Evolutionary conservation across 805 yeast species (phyloP).

Genomic region (Priceomyces carsonii): DNA sequence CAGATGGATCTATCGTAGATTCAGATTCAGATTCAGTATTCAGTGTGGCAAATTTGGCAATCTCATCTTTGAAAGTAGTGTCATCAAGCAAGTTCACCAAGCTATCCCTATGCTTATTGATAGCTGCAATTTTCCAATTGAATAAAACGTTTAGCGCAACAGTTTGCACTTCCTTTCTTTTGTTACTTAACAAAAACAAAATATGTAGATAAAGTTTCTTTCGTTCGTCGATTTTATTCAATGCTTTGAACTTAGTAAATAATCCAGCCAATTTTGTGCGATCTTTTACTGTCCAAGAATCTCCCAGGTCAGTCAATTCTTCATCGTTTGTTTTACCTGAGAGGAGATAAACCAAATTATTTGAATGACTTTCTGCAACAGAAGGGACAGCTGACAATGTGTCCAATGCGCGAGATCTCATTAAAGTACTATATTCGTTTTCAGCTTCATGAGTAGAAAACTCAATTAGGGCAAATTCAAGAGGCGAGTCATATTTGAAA

Average conservation of each 20-base stretch:
- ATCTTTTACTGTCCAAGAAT: constrained; percentile 50
- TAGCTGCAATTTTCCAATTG: constrained; percentile 57
- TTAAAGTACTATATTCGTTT: constrained; percentile 39
- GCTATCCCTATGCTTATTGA: constrained; percentile 72
- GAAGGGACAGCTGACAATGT: constrained; percentile 59
- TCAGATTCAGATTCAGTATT: constrained; percentile 46
- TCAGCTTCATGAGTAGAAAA: constrained; percentile 38
- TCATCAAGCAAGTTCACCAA: constrained; percentile 78
- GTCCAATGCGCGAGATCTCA: constrained; percentile 58
- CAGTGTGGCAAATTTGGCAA: constrained; percentile 61
- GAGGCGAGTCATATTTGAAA: constrained; percentile 29
- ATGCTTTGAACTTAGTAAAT: constrained; percentile 63
- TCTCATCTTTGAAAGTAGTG: constrained; percentile 80
- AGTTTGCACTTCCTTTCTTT: constrained; percentile 63
- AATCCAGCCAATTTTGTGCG: constrained; percentile 59
- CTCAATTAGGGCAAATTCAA: constrained; percentile 37
- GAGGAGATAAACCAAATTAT: constrained; percentile 58
- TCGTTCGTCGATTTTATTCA: constrained; percentile 53
- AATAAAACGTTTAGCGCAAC: constrained; percentile 70
- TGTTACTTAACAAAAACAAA: constrained; percentile 59
- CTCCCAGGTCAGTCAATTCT: constrained; percentile 12
- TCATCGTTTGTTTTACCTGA: constrained; percentile 30
- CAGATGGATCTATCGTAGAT: constrained; percentile 60
- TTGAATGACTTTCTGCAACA: constrained; percentile 66
- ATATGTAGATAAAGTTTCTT: constrained; percentile 55